Conservation (phyloP, 495 filamentous ascomycete genomes). For the Penicillium daleae region DNA sequence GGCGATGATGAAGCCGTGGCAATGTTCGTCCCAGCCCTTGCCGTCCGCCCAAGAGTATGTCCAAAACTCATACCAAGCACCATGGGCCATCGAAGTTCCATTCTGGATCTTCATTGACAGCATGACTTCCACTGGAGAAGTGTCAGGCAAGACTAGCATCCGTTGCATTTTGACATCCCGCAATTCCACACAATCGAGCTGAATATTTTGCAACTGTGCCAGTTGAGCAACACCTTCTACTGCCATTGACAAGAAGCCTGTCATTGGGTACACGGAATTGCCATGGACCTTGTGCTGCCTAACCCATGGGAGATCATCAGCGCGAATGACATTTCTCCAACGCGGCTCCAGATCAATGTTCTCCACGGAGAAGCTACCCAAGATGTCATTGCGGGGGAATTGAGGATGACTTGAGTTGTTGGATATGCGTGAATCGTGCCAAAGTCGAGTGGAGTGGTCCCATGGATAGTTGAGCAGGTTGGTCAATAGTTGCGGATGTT, state of each 20-base stretch:
- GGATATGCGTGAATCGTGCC: constrained; percentile 32
- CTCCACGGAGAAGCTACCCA: constrained; percentile 32
- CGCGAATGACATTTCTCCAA: constrained; percentile 39
- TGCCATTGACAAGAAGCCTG: constrained; percentile 56
- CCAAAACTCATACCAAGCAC: constrained; percentile 48
- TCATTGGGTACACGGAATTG: constrained; percentile 51
- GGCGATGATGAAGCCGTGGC: constrained; percentile 40
- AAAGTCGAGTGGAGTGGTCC: constrained; percentile 40
- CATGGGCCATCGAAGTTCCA: constrained; percentile 24
- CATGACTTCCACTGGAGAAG: constrained; percentile 36
- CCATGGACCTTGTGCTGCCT: constrained; percentile 51
- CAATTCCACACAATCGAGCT: constrained; percentile 29
- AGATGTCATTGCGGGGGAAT: constrained; percentile 34
- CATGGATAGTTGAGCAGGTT: constrained; percentile 44
- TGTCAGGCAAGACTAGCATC: constrained; percentile 44
- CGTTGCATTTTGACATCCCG: constrained; percentile 45
- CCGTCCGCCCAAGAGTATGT: constrained; percentile 41
- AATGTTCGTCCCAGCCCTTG: constrained; percentile 46
- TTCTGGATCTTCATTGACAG: constrained; percentile 27
- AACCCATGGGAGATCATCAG: constrained; percentile 41
- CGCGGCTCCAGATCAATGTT: constrained; percentile 33
- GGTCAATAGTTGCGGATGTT: constrained; percentile 26
- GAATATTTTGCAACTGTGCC: constrained; percentile 33
- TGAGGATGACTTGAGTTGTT: constrained; percentile 29
- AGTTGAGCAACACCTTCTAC: constrained; percentile 53